Evolutionary conservation across 2,329 filamentous ascomycete genomes (phyloP), one percentile per base, ranked within the genome.

Genomic region (Teratosphaeria viscida): DNA sequence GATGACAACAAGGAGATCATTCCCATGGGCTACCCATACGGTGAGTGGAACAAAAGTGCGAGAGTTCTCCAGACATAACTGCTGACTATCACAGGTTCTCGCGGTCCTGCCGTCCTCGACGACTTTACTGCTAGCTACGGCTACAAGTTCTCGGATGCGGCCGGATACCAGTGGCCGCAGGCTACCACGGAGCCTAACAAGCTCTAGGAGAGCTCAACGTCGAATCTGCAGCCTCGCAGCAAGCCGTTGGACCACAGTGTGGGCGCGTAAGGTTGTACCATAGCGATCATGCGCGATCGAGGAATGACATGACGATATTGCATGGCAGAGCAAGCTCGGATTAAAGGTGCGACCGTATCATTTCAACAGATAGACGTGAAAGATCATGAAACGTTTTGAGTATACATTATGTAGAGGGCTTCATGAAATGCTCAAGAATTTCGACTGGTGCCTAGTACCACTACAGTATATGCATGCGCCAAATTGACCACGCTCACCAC

Each of bases 1-100:
- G 95, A 99, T 66, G 91, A 96, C 74, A 96, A 97, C 83, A 96
- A 96, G 83, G 94, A 99, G 79, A 97, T 99, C 66, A 89, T 96
- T 62, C 94, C 94, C 29, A 99, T 99, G 94, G 92, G 96, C 73
- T 99, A 99, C 79, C 92, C 95, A 66, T 99, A 99, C 74, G 94
- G 94, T 96, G 79, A 79, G 88, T 76, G 4, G 11, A 57, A 14
- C n/a, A 54, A 34, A 52, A 7, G 19, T 54, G 5, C n/a, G 58
- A 49, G 35, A 55, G 32, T 39, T 55, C 39, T 32, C 47, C 12
- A 68, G 19, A 8, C 8, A 10, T 19, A 16, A 69, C 5, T 49
- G n/a, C 43, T 49, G 26, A 19, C 1, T 23, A 7, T 23, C 71
- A 60, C 67, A 99, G 94, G 94, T 67, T 99, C 94, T 61, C 92